Percentiles rank a stretch among this genome's conserved stretches.
Conservation (phyloP, 139 green algal genomes). For the Chlamydomonas sp. region DNA sequence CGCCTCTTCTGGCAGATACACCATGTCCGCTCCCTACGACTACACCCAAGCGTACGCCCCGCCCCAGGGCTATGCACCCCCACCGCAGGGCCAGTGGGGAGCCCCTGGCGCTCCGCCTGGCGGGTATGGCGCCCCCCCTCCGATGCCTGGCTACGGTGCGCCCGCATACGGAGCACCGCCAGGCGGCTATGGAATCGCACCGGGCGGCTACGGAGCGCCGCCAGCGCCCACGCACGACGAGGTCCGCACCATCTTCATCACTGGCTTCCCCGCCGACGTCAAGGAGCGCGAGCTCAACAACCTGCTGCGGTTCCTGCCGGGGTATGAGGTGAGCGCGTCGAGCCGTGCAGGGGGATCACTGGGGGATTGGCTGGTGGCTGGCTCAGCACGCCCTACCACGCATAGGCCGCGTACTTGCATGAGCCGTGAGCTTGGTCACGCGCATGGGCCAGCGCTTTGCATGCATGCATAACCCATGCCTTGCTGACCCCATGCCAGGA, state of each 20-base stretch:
- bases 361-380: neutral
- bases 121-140: neutral
- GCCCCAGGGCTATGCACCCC: neutral
- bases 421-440: too few relatives aligned
- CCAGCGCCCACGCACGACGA: too few relatives aligned
- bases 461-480: too few relatives aligned
- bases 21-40: constrained; percentile 6
- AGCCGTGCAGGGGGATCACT: too few relatives aligned
- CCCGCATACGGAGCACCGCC: neutral
- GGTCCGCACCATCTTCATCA: constrained; percentile 60
- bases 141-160: neutral
- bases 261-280: constrained; percentile 80
- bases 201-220: neutral
- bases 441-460: too few relatives aligned
- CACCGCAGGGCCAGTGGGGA: neutral
- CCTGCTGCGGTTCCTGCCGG: constrained; percentile 81
- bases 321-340: constrained; percentile 79
- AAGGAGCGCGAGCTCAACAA: constrained; percentile 94
- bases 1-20: too few relatives aligned
- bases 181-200: neutral
- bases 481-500: too few relatives aligned
- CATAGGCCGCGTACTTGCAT: too few relatives aligned
- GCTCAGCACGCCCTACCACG: too few relatives aligned
- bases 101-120: neutral
- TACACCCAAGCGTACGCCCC: constrained; percentile 1